A percentile compares a stretch with the other conserved stretches of the same genome.
These are phyloP conservation scores for Podochytrium sp. DNA, from an alignment of 192 early-diverging fungal species.

Conservation along the genomic window DNA sequence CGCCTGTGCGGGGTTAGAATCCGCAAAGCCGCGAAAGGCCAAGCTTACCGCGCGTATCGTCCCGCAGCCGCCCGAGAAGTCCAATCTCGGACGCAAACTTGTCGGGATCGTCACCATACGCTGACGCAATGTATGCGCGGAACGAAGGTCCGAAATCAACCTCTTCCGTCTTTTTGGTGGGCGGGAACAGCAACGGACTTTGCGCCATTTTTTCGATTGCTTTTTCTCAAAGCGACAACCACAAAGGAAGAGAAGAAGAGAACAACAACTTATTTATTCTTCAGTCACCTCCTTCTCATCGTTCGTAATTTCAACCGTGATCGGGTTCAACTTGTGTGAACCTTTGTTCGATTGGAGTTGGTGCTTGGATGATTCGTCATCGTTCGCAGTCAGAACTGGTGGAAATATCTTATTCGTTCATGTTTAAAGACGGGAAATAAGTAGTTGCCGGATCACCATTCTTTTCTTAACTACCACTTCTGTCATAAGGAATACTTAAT, in stretches of 20 bases:
- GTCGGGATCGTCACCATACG: constrained; percentile 93
- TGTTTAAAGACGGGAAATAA: no score
- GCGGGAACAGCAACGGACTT: constrained; percentile 46
- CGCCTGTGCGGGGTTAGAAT: constrained; percentile 34
- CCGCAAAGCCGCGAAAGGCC: not conserved
- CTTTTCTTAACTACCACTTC: no score
- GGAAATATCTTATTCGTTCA: no score
- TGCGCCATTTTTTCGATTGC: not conserved
- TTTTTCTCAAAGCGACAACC: not conserved
- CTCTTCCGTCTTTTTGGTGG: constrained; percentile 88
- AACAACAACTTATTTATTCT: no score
- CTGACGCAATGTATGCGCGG: constrained; percentile 77
- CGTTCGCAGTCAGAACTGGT: no score
- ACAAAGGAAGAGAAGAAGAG: not conserved
- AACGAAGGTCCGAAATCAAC: constrained; percentile 89
- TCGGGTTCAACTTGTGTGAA: no score
- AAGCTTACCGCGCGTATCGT: constrained; percentile 86
- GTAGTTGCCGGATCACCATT: no score
- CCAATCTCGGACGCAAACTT: constrained; percentile 84
- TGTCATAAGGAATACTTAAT: no score
- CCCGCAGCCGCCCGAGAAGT: constrained; percentile 85
- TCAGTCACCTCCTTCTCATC: no score
- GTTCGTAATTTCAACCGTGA: no score
- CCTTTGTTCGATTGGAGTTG: no score
- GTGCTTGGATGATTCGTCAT: no score